These are phyloP conservation scores for Cotoneaster glaucophyllus DNA, from an alignment of 306 rosid genomes.

Conservation along the genomic window DNA sequence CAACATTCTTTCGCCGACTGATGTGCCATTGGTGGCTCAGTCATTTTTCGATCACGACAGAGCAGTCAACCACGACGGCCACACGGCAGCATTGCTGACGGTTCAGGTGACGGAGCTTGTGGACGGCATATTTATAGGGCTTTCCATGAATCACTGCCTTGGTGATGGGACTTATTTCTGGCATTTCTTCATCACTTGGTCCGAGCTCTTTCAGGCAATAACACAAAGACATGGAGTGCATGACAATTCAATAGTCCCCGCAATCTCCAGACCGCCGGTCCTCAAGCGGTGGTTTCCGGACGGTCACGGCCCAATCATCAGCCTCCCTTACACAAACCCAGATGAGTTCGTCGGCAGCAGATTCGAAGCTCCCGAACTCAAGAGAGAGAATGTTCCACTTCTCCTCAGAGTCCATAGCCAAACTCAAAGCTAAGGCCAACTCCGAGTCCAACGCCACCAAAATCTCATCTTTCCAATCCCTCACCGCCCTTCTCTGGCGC, in stretches of 20 bases:
- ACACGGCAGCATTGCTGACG: slow-evolving; percentile 40
- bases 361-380: slow-evolving; percentile 28
- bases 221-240: background rate
- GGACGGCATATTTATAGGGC: slow-evolving; percentile 63
- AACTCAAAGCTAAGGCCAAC: slow-evolving; percentile 58
- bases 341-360: slow-evolving; percentile 41
- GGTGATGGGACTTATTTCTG: slow-evolving; percentile 55
- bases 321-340: slow-evolving; percentile 41
- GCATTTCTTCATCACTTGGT: slow-evolving; percentile 53
- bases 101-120: slow-evolving; percentile 44
- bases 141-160: slow-evolving; percentile 46
- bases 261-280: slow-evolving; percentile 26
- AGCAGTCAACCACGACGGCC: slow-evolving; percentile 56
- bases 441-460: slow-evolving; percentile 14
- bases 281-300: slow-evolving; percentile 44
- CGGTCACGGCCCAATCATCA: slow-evolving; percentile 21
- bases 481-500: slow-evolving; percentile 57
- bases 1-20: slow-evolving; percentile 46
- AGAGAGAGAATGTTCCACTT: slow-evolving; percentile 56
- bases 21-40: slow-evolving; percentile 45
- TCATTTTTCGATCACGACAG: slow-evolving; percentile 53
- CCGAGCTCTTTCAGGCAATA: slow-evolving; percentile 43
- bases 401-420: slow-evolving; percentile 38
- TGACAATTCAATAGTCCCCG: background rate
- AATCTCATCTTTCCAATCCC: slow-evolving; percentile 56